Evolutionary conservation across 176 grass and related monocot species (phyloP).

Genomic region (Elaeis guineensis): DNA sequence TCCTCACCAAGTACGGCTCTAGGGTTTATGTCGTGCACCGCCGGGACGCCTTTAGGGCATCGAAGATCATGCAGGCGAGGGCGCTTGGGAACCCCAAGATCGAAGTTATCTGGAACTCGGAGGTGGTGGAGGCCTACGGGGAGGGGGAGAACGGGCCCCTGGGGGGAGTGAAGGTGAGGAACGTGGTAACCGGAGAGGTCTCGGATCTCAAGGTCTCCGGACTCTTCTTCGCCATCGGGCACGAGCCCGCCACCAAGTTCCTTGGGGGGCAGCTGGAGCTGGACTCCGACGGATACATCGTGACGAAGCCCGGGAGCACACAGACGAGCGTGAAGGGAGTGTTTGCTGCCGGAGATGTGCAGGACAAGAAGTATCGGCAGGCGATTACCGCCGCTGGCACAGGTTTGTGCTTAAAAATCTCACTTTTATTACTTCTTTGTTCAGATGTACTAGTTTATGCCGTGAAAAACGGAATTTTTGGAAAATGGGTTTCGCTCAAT

Average conservation of each 20-base stretch:
- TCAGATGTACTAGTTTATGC: no score
- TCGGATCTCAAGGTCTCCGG: constrained; percentile 65
- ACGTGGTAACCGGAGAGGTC: constrained; percentile 45
- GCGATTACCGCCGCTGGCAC: constrained; percentile 82
- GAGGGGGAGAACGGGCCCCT: constrained; percentile 32
- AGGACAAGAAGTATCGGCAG: constrained; percentile 95
- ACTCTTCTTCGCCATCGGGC: constrained; percentile 89
- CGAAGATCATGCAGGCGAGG: constrained; percentile 97
- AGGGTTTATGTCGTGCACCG: constrained; percentile 88
- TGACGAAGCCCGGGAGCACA: constrained; percentile 61
- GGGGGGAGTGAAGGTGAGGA: constrained; percentile 71
- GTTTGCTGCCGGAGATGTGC: constrained; percentile 84
- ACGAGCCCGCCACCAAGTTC: constrained; percentile 91
- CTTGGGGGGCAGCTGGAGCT: constrained; percentile 85
- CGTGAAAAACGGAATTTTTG: no score
- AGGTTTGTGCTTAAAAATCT: constrained; percentile 28
- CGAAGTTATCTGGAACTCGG: constrained; percentile 68
- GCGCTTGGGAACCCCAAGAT: constrained; percentile 85
- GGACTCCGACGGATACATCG: constrained; percentile 66
- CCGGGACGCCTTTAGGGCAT: constrained; percentile 77
- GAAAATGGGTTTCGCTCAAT: no score
- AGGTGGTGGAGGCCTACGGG: constrained; percentile 78
- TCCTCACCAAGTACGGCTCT: constrained; percentile 94
- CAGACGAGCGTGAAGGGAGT: constrained; percentile 87
- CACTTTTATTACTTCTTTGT: no score